Evolutionary conservation across 164 flowering plant species (phyloP), one percentile per base, ranked within the genome.

Genomic region (Chimonanthus salicifolius): DNA sequence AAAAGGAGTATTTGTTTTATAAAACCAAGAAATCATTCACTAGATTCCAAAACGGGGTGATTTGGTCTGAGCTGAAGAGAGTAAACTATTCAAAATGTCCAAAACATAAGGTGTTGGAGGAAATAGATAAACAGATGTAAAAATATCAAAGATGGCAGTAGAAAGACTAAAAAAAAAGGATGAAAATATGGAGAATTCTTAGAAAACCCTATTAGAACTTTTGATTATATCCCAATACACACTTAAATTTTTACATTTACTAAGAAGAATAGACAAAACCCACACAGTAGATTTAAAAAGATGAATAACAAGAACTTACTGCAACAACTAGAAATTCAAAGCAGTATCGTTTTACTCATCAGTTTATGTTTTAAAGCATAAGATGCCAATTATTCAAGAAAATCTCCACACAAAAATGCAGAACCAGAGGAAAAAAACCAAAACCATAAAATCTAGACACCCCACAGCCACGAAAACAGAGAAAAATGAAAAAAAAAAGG

Each of bases 21-120:
- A 54, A 54, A 4, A 54, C 60, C 60, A 54, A 54, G 11, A 54
- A 9, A 54, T n/a, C 60, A 13, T 54, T 64, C 49, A 73, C 15
- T 43, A n/a, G 43, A 6, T 15, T 54, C 64, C 65, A 67, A 51
- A 64, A 16, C 44, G 3, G 45, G 62, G 63, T 73, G 64, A 76
- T 80, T 64, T 70, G 71, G 74, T 64, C 47, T 46, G 67, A 76
- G 67, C 79, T 79, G 75, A 77, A 75, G 71, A 74, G 47, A 68
- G 65, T 47, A 65, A 47, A 71, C 9, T 67, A 49, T 74, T 69
- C 74, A 71, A 62, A 72, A 74, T 72, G 84, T 74, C 78, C 73
- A 80, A 78, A 50, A 68, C 68, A 51, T 69, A 3, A 47, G 48
- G 72, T 45, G n/a, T n/a, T 9, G 47, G 66, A 33, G 66, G 66